phyloP scores from a whole-genome alignment of 345 rosid species.

The Eucalyptus erythrocorys region DNA sequence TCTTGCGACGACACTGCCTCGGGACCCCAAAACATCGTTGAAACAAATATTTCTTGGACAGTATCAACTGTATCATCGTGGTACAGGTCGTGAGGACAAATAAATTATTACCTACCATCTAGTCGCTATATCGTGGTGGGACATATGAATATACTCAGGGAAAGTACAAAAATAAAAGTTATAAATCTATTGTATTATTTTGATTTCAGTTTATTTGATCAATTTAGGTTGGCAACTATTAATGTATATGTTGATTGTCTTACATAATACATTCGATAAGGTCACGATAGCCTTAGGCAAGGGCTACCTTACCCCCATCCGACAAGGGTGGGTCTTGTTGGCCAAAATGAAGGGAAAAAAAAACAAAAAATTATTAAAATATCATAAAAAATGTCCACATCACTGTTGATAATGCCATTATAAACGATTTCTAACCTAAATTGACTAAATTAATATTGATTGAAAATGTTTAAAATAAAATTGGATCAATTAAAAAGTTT shows the following conservation, averaged over 20 bases:
- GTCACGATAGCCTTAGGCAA: too few species aligned
- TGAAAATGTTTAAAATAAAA: too few species aligned
- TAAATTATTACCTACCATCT: not conserved
- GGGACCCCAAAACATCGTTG: not conserved
- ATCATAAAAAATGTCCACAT: too few species aligned
- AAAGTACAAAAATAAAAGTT: not conserved
- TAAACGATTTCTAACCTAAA: rapidly evolving
- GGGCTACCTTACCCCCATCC: too few species aligned
- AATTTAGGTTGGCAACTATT: too few species aligned
- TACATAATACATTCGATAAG: too few species aligned
- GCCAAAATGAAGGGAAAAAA: too few species aligned
- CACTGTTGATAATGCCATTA: rapidly evolving
- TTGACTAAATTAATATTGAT: too few species aligned
- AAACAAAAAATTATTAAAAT: too few species aligned
- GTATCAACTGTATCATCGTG: not conserved
- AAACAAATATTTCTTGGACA: not conserved
- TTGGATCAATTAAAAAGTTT: too few species aligned
- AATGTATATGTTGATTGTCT: rapidly evolving
- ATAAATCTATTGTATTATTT: rapidly evolving
- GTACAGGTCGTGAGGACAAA: not conserved
- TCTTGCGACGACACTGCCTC: not conserved
- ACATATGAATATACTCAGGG: not conserved
- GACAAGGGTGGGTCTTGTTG: rapidly evolving
- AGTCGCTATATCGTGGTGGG: not conserved
- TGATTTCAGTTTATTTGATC: rapidly evolving